phyloP scores from a whole-genome alignment of 2,329 filamentous ascomycete species.

The Hymenoscyphus albidus region DNA sequence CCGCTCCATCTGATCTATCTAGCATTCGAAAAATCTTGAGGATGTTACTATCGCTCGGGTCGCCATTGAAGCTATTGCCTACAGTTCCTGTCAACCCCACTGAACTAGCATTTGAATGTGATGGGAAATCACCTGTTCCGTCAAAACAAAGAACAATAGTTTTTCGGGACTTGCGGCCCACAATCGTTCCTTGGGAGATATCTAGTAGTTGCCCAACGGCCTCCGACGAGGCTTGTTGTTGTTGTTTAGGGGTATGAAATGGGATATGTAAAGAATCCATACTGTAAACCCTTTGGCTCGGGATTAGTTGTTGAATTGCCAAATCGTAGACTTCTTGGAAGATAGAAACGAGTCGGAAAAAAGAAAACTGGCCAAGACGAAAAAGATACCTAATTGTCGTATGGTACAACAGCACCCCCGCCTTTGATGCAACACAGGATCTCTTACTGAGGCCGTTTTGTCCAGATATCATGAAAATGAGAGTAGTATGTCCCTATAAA shows the following conservation, averaged over 20 bases:
- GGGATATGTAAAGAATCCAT: slow-evolving; percentile 3
- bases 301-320: neutral
- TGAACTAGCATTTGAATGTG: neutral
- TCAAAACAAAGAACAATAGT: slow-evolving; percentile 18
- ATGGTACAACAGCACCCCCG: neutral
- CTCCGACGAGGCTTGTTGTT: neutral
- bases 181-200: neutral
- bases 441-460: neutral
- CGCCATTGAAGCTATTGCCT: slow-evolving; percentile 16
- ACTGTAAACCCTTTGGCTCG: neutral
- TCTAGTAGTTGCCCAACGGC: neutral
- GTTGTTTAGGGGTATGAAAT: neutral
- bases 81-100: neutral
- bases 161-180: neutral
- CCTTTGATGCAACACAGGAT: neutral
- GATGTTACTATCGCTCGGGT: slow-evolving; percentile 18
- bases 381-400: neutral
- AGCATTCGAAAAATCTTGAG: slow-evolving; percentile 20
- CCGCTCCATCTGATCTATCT: slow-evolving; percentile 8
- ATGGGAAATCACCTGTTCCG: slow-evolving; percentile 9
- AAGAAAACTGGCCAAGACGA: neutral
- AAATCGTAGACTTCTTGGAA: neutral
- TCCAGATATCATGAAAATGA: neutral
- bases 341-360: neutral
- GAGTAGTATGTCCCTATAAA: neutral